Percentiles rank a stretch among this genome's conserved stretches.
Conservation (phyloP, 176 grass and related monocot genomes). For the Pontederia paniculata region DNA sequence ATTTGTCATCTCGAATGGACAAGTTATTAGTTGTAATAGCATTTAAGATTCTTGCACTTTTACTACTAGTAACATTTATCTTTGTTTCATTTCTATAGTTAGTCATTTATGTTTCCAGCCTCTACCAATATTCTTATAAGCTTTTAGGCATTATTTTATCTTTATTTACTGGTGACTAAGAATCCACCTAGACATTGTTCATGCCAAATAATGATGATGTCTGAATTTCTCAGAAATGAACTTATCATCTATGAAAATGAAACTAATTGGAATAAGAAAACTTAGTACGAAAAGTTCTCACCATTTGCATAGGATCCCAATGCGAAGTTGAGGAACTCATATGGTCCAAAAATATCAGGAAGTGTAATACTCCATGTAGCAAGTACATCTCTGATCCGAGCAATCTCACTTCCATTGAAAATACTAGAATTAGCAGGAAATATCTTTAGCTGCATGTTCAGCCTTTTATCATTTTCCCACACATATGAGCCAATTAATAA, state of each 20-base stretch:
- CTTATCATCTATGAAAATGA: conserved; percentile 2
- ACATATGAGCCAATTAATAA: conserved; percentile 49
- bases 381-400: conserved; percentile 32
- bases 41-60: too few relatives aligned
- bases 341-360: conserved; percentile 69
- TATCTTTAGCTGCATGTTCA: conserved; percentile 76
- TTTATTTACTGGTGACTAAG: too few relatives aligned
- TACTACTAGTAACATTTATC: too few relatives aligned
- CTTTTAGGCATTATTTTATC: too few relatives aligned
- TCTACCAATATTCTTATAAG: too few relatives aligned
- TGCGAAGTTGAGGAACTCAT: conserved; percentile 84
- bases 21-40: too few relatives aligned
- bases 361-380: conserved; percentile 78
- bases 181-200: too few relatives aligned
- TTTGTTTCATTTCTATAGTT: too few relatives aligned
- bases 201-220: too few relatives aligned
- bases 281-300: conserved; percentile 27
- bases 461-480: conserved; percentile 61
- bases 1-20: too few relatives aligned
- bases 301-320: conserved; percentile 52
- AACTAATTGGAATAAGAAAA: background rate
- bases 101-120: too few relatives aligned
- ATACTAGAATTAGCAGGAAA: conserved; percentile 50
- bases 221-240: too few relatives aligned
- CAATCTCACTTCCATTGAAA: conserved; percentile 50